A percentile compares a stretch with the other conserved stretches of the same genome.
Conservation (phyloP, 139 green algal species). For the Micractinium sp. region DNA sequence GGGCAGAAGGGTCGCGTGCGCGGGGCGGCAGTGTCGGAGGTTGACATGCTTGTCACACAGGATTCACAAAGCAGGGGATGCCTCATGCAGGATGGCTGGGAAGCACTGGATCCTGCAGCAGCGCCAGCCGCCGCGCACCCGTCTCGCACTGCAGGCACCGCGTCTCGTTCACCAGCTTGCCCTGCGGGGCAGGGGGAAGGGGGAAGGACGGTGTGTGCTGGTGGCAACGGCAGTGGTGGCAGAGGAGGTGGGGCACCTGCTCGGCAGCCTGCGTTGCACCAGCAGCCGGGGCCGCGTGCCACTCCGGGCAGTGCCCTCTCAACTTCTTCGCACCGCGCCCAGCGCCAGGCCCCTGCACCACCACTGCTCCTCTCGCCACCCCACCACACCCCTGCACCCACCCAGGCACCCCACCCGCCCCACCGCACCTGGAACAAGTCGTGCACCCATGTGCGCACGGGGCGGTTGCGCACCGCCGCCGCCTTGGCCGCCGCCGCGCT, state of each 20-base stretch:
- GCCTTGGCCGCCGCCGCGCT: conserved; percentile 33
- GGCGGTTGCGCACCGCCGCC: conserved; percentile 14
- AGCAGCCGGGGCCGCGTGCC: no score
- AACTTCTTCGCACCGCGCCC: no score
- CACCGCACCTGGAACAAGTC: conserved; percentile 83
- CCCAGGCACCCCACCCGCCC: not conserved
- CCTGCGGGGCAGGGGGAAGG: conserved; percentile 39
- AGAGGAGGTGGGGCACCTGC: no score
- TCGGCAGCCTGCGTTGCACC: no score
- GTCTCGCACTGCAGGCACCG: conserved; percentile 93
- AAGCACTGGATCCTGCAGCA: not conserved
- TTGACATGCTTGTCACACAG: not conserved
- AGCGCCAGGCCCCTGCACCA: not conserved
- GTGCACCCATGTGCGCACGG: conserved; percentile 89
- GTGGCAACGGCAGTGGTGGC: no score
- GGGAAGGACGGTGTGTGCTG: not conserved
- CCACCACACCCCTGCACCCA: not conserved
- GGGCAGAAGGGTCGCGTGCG: no score
- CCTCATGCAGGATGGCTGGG: no score
- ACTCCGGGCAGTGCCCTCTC: no score
- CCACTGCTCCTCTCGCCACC: not conserved
- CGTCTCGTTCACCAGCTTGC: conserved; percentile 93
- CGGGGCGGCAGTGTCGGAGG: no score
- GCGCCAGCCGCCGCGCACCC: conserved; percentile 29
- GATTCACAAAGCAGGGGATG: not conserved